A percentile compares a stretch with the other conserved stretches of the same genome.
phyloP scores from a whole-genome alignment of 2,329 filamentous ascomycete genomes.

The Pseudodiploospora longispora region DNA sequence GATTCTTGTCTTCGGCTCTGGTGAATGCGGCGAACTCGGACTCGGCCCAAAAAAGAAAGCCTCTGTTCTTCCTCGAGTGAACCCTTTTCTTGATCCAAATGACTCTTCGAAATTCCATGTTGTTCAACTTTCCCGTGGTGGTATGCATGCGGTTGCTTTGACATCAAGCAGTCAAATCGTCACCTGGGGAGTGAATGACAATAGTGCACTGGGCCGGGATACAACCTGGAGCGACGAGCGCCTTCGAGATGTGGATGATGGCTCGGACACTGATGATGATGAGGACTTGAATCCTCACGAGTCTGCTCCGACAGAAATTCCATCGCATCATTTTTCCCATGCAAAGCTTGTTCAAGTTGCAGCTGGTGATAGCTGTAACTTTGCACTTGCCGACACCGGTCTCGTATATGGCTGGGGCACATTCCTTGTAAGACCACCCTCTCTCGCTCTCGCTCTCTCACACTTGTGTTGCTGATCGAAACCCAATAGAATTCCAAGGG shows the following conservation, averaged over 20 bases:
- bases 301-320: conserved; percentile 45
- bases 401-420: conserved; percentile 70
- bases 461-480: too few relatives aligned
- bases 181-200: conserved; percentile 62
- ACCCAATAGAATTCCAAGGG: conserved; percentile 17
- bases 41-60: conserved; percentile 6
- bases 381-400: conserved; percentile 61
- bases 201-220: conserved; percentile 53
- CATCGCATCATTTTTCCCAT: conserved; percentile 40
- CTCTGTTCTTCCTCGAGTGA: conserved; percentile 26
- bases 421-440: conserved; percentile 46
- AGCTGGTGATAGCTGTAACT: conserved; percentile 58
- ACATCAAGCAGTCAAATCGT: conserved; percentile 53
- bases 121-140: conserved; percentile 54
- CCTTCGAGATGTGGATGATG: conserved; percentile 15
- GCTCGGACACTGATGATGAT: conserved; percentile 25
- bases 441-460: neutral
- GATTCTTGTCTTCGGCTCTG: conserved; percentile 9
- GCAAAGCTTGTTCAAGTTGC: conserved; percentile 50
- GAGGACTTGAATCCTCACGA: conserved; percentile 50
- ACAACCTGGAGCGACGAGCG: conserved; percentile 35
- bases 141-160: conserved; percentile 55
- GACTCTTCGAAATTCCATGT: conserved; percentile 36
- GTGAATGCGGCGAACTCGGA: conserved; percentile 12
- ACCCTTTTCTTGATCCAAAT: conserved; percentile 44